A percentile compares a stretch with the other conserved stretches of the same genome.
Evolutionary conservation across 169 alveolate species (phyloP).

Genomic region (Plasmodium vivax): DNA sequence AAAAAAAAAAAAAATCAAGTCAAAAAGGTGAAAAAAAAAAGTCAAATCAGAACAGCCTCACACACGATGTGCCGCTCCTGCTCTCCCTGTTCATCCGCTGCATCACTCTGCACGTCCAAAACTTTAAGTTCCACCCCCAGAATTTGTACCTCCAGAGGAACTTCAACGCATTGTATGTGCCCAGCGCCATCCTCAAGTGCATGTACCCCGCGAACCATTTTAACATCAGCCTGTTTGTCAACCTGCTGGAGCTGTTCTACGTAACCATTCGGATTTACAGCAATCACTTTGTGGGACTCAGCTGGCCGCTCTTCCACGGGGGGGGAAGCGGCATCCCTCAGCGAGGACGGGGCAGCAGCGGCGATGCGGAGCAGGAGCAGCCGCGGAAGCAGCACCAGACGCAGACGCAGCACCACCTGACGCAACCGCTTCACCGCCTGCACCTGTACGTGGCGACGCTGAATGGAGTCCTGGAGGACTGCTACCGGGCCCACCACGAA

Average conservation of each 20-base stretch:
- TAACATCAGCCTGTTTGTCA: constrained; percentile 40
- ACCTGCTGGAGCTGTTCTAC: constrained; percentile 36
- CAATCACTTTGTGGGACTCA: constrained; percentile 14
- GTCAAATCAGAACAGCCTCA: neutral
- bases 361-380: no score
- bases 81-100: constrained; percentile 32
- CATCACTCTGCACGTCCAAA: constrained; percentile 14
- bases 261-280: constrained; percentile 29
- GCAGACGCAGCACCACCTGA: no score
- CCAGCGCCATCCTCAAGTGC: constrained; percentile 12
- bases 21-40: neutral
- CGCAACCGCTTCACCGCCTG: neutral
- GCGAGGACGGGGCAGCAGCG: neutral
- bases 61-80: constrained; percentile 32
- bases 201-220: constrained; percentile 14
- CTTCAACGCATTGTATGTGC: constrained; percentile 30
- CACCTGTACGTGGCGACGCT: constrained; percentile 23
- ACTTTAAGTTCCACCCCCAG: constrained; percentile 25
- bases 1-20: neutral
- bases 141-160: constrained; percentile 15
- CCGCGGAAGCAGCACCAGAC: no score
- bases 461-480: constrained; percentile 41
- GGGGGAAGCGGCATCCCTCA: neutral
- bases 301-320: neutral
- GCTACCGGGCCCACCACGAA: constrained; percentile 25